Percentiles rank a stretch among this genome's conserved stretches.
phyloP scores from a whole-genome alignment of 768 basidiomycete genomes.

The Hericium alpestre region DNA sequence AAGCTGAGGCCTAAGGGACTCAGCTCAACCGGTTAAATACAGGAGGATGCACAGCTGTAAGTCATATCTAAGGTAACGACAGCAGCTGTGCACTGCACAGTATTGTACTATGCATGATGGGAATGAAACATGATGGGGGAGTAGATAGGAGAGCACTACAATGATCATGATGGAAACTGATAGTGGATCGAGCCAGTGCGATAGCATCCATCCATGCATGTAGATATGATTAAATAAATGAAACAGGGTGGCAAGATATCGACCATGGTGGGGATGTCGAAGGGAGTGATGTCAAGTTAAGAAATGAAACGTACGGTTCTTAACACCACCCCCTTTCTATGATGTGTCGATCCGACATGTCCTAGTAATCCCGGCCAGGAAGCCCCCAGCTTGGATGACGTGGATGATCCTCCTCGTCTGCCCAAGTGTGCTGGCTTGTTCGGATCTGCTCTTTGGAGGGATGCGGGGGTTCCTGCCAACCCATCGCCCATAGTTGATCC shows the following conservation, averaged over 20 bases:
- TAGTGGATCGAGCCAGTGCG: too few species aligned
- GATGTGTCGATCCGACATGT: background rate
- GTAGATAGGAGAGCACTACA: too few species aligned
- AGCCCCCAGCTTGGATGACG: background rate
- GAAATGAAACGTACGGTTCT: background rate
- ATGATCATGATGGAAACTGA: too few species aligned
- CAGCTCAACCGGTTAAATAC: slow-evolving; percentile 9
- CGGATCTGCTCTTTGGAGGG: background rate
- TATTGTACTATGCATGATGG: background rate
- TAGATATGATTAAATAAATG: too few species aligned
- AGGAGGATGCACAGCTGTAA: slow-evolving; percentile 26
- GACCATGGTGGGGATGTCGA: background rate
- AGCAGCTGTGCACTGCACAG: background rate
- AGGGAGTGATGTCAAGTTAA: too few species aligned
- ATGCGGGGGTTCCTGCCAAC: background rate
- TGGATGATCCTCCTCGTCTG: background rate
- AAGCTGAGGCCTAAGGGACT: slow-evolving; percentile 19
- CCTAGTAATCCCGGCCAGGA: background rate
- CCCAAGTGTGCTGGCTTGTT: background rate
- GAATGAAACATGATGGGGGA: too few species aligned
- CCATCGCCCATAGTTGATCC: background rate
- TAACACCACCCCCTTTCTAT: background rate
- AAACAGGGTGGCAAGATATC: background rate
- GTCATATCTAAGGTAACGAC: background rate
- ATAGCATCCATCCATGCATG: too few species aligned